phyloP scores from a whole-genome alignment of 306 rosid genomes.

The Alnus rubra region DNA sequence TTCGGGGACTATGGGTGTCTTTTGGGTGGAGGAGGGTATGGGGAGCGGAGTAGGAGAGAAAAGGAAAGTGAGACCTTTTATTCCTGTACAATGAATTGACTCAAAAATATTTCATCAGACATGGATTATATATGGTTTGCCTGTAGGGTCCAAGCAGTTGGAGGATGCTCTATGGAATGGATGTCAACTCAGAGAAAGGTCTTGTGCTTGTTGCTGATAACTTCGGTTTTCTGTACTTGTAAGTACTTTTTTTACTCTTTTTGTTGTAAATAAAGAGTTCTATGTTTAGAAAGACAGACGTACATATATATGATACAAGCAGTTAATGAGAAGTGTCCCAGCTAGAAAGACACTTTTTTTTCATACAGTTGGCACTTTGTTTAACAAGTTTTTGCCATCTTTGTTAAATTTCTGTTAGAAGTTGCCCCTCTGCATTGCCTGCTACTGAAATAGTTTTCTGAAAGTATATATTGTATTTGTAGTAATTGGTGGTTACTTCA shows the following conservation, averaged over 20 bases:
- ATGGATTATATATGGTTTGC: constrained; percentile 18
- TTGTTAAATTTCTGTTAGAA: not conserved
- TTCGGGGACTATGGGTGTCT: not conserved
- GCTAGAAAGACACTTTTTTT: not conserved
- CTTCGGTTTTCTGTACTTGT: constrained; percentile 77
- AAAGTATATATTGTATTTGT: not conserved
- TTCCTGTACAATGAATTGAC: not conserved
- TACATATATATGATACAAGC: not conserved
- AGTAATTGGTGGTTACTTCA: not conserved
- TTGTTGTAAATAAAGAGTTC: not conserved
- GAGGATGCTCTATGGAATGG: constrained; percentile 98
- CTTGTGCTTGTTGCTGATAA: constrained; percentile 80
- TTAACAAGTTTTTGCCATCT: not conserved
- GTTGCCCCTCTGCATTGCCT: not conserved
- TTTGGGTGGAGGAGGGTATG: not conserved
- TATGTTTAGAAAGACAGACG: not conserved
- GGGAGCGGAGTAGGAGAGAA: not conserved
- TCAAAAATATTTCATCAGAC: not conserved
- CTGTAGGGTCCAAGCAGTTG: constrained; percentile 69
- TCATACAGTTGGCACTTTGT: not conserved
- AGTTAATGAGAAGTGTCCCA: not conserved
- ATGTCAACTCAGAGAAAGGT: constrained; percentile 73
- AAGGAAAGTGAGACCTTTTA: not conserved
- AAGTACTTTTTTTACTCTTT: constrained; percentile 35
- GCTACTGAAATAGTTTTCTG: not conserved